A percentile compares a stretch with the other conserved stretches of the same genome.
Evolutionary conservation across 2,329 filamentous ascomycete species (phyloP).

Genomic region (Pestalotiopsis sp.): DNA sequence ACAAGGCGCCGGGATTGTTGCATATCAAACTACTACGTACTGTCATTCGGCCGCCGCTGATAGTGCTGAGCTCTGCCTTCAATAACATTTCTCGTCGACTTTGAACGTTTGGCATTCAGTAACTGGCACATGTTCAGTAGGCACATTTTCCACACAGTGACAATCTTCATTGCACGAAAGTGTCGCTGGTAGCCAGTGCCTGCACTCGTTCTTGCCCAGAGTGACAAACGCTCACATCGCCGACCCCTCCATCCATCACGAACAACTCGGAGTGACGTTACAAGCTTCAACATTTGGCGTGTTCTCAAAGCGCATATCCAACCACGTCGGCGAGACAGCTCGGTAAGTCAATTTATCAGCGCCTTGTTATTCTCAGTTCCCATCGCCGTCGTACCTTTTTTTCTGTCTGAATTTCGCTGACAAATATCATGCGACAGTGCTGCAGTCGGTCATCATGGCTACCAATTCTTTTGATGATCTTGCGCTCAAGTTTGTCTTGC

Average conservation of each 20-base stretch:
- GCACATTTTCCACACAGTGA: neutral
- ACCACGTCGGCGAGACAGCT: neutral
- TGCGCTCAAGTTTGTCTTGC: constrained; percentile 56
- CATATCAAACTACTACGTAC: neutral
- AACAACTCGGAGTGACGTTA: neutral
- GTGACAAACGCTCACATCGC: no score
- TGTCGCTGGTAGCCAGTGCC: no score
- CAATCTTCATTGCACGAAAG: neutral
- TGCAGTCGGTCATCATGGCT: constrained; percentile 41
- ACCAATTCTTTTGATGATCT: constrained; percentile 45
- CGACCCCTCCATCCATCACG: no score
- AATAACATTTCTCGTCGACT: neutral
- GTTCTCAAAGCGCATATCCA: neutral
- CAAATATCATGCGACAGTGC: neutral
- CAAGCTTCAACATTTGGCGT: neutral
- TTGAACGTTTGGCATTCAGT: neutral
- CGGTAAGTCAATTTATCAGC: neutral
- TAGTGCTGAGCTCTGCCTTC: neutral
- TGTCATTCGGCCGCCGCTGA: neutral
- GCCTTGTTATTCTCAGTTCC: neutral
- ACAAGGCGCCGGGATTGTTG: neutral
- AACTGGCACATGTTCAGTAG: neutral
- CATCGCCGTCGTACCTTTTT: neutral
- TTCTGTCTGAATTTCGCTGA: neutral
- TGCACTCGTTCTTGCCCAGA: no score